phyloP scores from a whole-genome alignment of 2,329 filamentous ascomycete species.

The Fusarium transvaalense region DNA sequence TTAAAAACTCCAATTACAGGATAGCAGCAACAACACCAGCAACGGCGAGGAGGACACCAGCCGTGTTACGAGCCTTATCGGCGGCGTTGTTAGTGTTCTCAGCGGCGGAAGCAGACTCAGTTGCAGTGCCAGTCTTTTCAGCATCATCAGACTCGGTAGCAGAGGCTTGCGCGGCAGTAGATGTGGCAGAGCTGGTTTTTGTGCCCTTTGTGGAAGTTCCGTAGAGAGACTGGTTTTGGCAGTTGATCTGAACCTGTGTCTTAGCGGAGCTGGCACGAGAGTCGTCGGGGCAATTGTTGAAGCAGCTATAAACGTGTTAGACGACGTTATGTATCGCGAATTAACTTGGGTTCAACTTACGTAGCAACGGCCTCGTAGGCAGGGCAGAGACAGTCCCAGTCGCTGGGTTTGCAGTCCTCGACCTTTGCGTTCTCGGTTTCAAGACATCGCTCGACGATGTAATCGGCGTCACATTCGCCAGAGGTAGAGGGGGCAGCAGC shows the following conservation, averaged over 20 bases:
- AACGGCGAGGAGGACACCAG: slow-evolving; percentile 54
- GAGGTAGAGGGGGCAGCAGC: slow-evolving; percentile 50
- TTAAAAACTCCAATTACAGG: slow-evolving; percentile 47
- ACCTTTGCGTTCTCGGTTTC: slow-evolving; percentile 56
- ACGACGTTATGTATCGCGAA: not conserved
- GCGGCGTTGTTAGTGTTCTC: slow-evolving; percentile 48
- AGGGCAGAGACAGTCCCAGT: slow-evolving; percentile 63
- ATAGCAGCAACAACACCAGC: slow-evolving; percentile 56
- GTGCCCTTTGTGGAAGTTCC: slow-evolving; percentile 51
- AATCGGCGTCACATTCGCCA: slow-evolving; percentile 58
- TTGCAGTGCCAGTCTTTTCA: slow-evolving; percentile 34
- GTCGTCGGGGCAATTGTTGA: slow-evolving; percentile 69
- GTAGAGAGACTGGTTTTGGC: slow-evolving; percentile 60
- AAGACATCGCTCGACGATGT: slow-evolving; percentile 62
- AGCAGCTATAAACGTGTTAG: slow-evolving; percentile 57
- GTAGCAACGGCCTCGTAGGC: slow-evolving; percentile 60
- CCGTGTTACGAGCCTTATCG: slow-evolving; percentile 51
- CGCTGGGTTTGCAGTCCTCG: slow-evolving; percentile 53
- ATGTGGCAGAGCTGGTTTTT: slow-evolving; percentile 41
- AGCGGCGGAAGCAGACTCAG: slow-evolving; percentile 37
- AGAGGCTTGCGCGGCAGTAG: slow-evolving; percentile 37
- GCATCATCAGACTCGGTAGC: slow-evolving; percentile 39
- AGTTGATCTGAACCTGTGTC: slow-evolving; percentile 59
- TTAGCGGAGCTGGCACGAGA: slow-evolving; percentile 51
- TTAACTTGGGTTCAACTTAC: slow-evolving; percentile 51